phyloP scores from a whole-genome alignment of 2,329 filamentous ascomycete species.

The Aspergillus jensenii region DNA sequence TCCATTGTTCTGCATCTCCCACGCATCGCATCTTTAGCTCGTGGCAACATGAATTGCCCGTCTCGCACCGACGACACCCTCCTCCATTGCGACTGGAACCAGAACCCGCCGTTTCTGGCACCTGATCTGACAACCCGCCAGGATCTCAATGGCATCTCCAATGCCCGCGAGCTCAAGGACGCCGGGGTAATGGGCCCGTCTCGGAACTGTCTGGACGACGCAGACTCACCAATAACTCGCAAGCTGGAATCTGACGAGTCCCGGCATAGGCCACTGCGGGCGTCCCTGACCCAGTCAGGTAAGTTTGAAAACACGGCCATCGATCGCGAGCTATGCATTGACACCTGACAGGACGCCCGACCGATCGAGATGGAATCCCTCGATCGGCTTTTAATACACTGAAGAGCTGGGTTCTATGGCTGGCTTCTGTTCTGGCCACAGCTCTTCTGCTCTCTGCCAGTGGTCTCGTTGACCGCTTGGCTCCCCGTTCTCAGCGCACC shows the following conservation, averaged over 20 bases:
- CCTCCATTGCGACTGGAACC: slow-evolving; percentile 54
- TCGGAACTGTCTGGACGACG: slow-evolving; percentile 2
- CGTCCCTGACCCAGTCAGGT: slow-evolving; percentile 33
- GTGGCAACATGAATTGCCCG: slow-evolving; percentile 52
- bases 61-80: slow-evolving; percentile 53
- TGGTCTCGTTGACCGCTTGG: slow-evolving; percentile 14
- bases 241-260: slow-evolving; percentile 7
- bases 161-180: slow-evolving; percentile 46
- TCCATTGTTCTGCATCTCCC: neutral
- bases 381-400: slow-evolving; percentile 14
- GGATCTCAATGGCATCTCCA: slow-evolving; percentile 57
- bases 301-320: neutral
- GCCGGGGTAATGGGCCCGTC: neutral
- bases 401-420: slow-evolving; percentile 25
- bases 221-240: neutral
- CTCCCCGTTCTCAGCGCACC: neutral
- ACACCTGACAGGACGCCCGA: slow-evolving; percentile 23
- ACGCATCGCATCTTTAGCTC: neutral
- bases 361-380: neutral
- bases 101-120: slow-evolving; percentile 53
- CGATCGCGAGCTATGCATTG: neutral
- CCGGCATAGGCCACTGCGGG: slow-evolving; percentile 9
- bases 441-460: slow-evolving; percentile 24
- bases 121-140: slow-evolving; percentile 54
- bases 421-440: slow-evolving; percentile 26